Evolutionary conservation across 306 rosid species (phyloP).

Genomic region (Prunus mume): DNA sequence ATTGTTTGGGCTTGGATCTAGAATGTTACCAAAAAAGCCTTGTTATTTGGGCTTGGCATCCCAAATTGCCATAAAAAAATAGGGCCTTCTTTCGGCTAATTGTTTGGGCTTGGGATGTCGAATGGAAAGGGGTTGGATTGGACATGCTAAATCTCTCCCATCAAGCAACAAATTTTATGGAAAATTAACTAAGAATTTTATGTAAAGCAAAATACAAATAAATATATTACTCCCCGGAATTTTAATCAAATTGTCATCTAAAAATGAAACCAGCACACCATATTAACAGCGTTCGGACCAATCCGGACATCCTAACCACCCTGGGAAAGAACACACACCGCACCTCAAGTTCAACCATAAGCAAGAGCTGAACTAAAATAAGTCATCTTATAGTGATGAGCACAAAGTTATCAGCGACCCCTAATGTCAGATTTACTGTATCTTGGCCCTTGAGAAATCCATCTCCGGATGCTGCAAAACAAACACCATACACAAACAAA

Average conservation of each 20-base stretch:
- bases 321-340: neutral
- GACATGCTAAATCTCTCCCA: too few relatives aligned
- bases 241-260: neutral
- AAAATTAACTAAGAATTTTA: too few relatives aligned
- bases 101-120: too few relatives aligned
- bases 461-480: slow-evolving; percentile 89
- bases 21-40: too few relatives aligned
- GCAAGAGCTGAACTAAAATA: neutral
- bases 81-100: too few relatives aligned
- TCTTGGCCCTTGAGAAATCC: slow-evolving; percentile 82
- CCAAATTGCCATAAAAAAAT: too few relatives aligned
- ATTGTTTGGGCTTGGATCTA: too few relatives aligned
- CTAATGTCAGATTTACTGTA: slow-evolving; percentile 29
- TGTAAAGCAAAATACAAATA: too few relatives aligned
- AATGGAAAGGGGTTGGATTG: too few relatives aligned
- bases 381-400: neutral
- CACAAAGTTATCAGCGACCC: neutral
- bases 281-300: neutral
- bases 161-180: too few relatives aligned
- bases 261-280: neutral
- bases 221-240: too few relatives aligned
- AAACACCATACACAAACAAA: neutral
- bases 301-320: neutral
- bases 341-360: neutral
- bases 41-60: too few relatives aligned